Conservation (phyloP, 495 filamentous ascomycete genomes). For the Neurospora intermedia region DNA sequence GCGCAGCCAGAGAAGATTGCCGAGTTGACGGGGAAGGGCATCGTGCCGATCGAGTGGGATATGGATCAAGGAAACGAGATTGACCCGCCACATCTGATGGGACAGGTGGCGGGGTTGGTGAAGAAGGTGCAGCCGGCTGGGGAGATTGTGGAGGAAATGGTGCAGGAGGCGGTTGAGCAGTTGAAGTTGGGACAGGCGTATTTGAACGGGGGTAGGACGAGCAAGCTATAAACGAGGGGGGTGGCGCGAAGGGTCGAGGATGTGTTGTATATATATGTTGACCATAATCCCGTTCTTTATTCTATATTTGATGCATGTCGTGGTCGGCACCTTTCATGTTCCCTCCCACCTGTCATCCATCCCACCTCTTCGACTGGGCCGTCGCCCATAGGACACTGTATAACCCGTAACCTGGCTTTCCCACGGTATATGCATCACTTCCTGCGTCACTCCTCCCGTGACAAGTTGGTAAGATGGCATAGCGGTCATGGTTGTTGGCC, state of each 20-base stretch:
- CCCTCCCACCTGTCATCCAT: not conserved
- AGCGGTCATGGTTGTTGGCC: not conserved
- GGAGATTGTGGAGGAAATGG: constrained; percentile 77
- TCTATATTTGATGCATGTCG: not conserved
- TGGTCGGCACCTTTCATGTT: not conserved
- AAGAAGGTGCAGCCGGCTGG: constrained; percentile 65
- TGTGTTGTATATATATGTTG: not conserved
- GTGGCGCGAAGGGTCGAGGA: not conserved
- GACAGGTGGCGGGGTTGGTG: constrained; percentile 77
- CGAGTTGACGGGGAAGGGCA: constrained; percentile 56
- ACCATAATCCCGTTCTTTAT: not conserved
- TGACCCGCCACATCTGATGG: constrained; percentile 82
- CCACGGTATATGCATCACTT: not conserved
- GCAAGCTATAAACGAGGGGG: constrained; percentile 27
- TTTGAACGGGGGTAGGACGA: constrained; percentile 20
- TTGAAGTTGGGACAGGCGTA: constrained; percentile 47
- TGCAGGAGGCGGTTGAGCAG: constrained; percentile 62
- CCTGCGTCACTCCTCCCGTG: not conserved
- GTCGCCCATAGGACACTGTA: not conserved
- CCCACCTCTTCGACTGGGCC: not conserved
- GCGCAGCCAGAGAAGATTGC: constrained; percentile 57
- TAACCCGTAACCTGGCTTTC: not conserved
- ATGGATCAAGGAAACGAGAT: constrained; percentile 64
- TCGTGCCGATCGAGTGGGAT: constrained; percentile 72
- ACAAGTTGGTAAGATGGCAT: not conserved